phyloP scores from a whole-genome alignment of 306 rosid genomes.

The Quercus mongolica region DNA sequence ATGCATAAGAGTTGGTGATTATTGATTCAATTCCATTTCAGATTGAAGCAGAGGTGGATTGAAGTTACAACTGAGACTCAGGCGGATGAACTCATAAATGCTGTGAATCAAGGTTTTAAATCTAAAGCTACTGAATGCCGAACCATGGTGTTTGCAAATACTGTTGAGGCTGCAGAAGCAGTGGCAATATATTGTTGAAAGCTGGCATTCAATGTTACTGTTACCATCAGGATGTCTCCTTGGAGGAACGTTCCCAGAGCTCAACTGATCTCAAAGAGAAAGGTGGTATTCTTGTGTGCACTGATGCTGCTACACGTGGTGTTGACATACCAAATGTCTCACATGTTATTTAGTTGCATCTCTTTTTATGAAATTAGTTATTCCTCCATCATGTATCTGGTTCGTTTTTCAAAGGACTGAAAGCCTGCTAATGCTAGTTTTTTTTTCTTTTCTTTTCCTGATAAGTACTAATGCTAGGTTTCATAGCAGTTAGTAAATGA shows the following conservation, averaged over 20 bases:
- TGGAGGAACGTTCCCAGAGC: slow-evolving; percentile 80
- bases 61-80: too few relatives aligned
- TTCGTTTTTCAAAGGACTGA: too few relatives aligned
- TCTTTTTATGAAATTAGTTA: too few relatives aligned
- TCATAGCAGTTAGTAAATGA: too few relatives aligned
- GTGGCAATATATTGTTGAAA: slow-evolving; percentile 59
- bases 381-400: too few relatives aligned
- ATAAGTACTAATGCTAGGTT: too few relatives aligned
- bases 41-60: slow-evolving; percentile 7
- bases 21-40: slow-evolving; percentile 30
- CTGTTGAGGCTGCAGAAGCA: slow-evolving; percentile 93
- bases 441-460: too few relatives aligned
- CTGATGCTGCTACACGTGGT: slow-evolving; percentile 97
- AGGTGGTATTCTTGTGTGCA: slow-evolving; percentile 94
- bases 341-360: slow-evolving; percentile 48
- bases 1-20: neutral
- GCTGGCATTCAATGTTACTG: slow-evolving; percentile 69
- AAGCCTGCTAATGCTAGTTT: too few relatives aligned
- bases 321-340: slow-evolving; percentile 84
- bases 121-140: slow-evolving; percentile 12
- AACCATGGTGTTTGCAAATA: slow-evolving; percentile 93
- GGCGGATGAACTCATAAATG: too few relatives aligned
- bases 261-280: slow-evolving; percentile 65
- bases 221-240: slow-evolving; percentile 78
- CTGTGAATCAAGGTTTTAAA: too few relatives aligned